Evolutionary conservation across 1,284 basidiomycete genomes (phyloP), one percentile per base, ranked within the genome.

Genomic region (Schizopora paradoxa): DNA sequence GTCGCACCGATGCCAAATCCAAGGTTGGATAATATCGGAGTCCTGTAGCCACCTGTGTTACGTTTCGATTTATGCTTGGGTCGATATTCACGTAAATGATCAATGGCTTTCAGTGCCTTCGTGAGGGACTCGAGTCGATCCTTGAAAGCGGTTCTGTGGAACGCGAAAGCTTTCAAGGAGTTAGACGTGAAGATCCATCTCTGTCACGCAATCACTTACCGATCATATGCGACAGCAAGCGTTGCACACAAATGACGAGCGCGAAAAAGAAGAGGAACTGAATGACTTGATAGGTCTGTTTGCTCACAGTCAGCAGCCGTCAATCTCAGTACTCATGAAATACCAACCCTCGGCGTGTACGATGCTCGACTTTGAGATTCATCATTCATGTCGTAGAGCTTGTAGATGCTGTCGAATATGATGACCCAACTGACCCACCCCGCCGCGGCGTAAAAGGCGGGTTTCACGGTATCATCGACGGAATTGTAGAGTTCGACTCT

Each of bases 61-160:
- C 43, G 48, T 13, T 48, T 36, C 13, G 28, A 3, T 14, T 34
- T 38, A 7, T 60, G 54, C 51, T 79, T 82, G n/a, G 86, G 87
- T 29, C 76, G 77, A 62, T 85, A 83, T 48, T 76, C 67, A 32
- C 83, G 77, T 26, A 91, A 72, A 54, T 72, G 73, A 62, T 91
- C 86, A 47, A 91, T 75, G 27, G 78, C 76, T 16, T 62, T 61
- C 19, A 89, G 71, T 2, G 79, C 68, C 41, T 70, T 64, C 37
- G 69, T 66, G 2, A 87, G 70, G 16, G 69, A 65, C 7, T 77
- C 73, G 11, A 88, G 68, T 43, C 86, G 83, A 28, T 91, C 86
- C 51, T 74, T 75, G 58, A 81, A 91, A 10, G 87, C 87, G 6
- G 76, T 82, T 36, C 70, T 74, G 59, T 91, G 87, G 65, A 91